Evolutionary conservation across 2,329 filamentous ascomycete species (phyloP).

Genomic region (Cadophora sp.): DNA sequence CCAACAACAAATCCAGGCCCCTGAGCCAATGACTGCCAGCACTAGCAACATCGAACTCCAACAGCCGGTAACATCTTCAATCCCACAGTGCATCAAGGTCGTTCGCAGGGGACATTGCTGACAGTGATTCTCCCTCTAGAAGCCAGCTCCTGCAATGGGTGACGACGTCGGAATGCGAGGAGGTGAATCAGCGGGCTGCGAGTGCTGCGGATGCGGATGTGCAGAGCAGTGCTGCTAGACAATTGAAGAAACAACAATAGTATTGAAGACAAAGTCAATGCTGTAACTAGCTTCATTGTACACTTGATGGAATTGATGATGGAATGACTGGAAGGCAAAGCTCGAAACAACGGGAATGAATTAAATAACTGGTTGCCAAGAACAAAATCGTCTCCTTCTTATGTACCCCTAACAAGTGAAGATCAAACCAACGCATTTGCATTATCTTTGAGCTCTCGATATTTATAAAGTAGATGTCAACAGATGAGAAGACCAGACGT

Average conservation of each 20-base stretch:
- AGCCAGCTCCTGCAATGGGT: slow-evolving; percentile 31
- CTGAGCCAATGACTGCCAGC: slow-evolving; percentile 39
- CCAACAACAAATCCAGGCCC: slow-evolving; percentile 40
- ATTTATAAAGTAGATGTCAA: neutral
- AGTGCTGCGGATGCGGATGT: slow-evolving; percentile 36
- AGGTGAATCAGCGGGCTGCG: slow-evolving; percentile 32
- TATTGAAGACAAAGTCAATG: neutral
- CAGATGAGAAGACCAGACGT: slow-evolving; percentile 6
- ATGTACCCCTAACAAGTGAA: neutral
- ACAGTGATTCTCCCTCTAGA: slow-evolving; percentile 24
- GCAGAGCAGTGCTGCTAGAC: slow-evolving; percentile 34
- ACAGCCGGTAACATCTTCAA: slow-evolving; percentile 38
- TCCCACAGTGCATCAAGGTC: neutral
- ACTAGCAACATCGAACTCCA: slow-evolving; percentile 33
- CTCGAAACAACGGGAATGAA: neutral
- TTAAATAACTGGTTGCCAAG: neutral
- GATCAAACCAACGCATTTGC: neutral
- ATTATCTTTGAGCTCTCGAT: neutral
- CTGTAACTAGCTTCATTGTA: neutral
- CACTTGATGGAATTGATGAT: neutral
- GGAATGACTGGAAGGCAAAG: neutral
- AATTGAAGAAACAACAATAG: neutral
- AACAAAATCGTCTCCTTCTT: neutral
- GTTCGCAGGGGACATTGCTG: slow-evolving; percentile 2
- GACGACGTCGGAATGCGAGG: slow-evolving; percentile 34